Percentiles rank a stretch among this genome's conserved stretches.
phyloP scores from a whole-genome alignment of 148 eudicot species.

The Salicornia ramosissima region DNA sequence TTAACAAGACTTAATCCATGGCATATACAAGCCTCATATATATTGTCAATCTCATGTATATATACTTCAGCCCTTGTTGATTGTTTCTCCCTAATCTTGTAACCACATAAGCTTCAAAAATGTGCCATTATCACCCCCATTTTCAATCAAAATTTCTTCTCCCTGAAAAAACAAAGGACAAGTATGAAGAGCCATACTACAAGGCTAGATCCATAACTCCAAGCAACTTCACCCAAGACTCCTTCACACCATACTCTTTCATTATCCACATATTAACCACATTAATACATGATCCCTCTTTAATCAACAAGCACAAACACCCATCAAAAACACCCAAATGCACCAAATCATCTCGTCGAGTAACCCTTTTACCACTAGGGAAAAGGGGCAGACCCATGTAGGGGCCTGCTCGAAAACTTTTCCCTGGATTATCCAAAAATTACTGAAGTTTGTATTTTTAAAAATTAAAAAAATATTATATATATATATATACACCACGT shows the following conservation, averaged over 20 bases:
- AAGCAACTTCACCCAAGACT: slow-evolving; percentile 9
- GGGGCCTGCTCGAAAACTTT: too few relatives aligned
- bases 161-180: neutral
- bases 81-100: neutral
- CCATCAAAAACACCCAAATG: slow-evolving; percentile 6
- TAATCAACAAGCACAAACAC: slow-evolving; percentile 11
- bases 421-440: too few relatives aligned
- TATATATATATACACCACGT: too few relatives aligned
- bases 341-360: neutral
- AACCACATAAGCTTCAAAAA: neutral
- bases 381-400: too few relatives aligned
- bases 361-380: too few relatives aligned
- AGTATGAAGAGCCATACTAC: neutral
- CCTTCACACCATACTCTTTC: slow-evolving; percentile 11
- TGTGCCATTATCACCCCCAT: neutral
- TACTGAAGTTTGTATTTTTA: too few relatives aligned
- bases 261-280: slow-evolving; percentile 3
- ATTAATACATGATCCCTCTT: neutral
- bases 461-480: too few relatives aligned
- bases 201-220: neutral
- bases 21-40: neutral
- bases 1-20: neutral
- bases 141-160: neutral
- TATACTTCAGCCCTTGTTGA: neutral
- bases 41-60: neutral